Percentiles rank a stretch among this genome's conserved stretches.
Conservation (phyloP, 345 rosid species). For the Erodium maritimum region DNA sequence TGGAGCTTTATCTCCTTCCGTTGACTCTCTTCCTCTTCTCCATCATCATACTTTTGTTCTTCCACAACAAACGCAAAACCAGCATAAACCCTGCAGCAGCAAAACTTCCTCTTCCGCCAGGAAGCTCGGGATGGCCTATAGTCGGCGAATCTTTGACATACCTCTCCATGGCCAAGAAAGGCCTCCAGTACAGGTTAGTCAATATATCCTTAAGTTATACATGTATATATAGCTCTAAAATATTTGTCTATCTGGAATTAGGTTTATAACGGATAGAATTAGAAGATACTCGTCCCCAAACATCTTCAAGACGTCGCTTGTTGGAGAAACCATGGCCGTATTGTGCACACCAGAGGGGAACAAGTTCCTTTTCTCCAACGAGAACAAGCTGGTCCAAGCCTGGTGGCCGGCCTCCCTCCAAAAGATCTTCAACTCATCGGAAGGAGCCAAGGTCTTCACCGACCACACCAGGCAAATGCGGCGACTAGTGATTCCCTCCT, state of each 20-base stretch:
- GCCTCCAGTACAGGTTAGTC: neutral
- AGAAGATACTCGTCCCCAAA: neutral
- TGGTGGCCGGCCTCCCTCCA: slow-evolving; percentile 5
- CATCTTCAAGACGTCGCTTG: neutral
- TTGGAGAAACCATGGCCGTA: slow-evolving; percentile 1
- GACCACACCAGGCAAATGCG: no score
- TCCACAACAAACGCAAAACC: no score
- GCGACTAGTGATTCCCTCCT: no score
- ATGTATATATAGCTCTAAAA: no score
- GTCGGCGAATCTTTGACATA: slow-evolving; percentile 3
- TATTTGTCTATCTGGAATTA: no score
- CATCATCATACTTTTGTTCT: neutral
- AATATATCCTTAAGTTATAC: no score
- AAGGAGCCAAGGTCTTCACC: no score
- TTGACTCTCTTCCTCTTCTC: neutral
- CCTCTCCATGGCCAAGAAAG: neutral
- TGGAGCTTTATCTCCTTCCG: no score
- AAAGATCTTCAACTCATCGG: neutral
- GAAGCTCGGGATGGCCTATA: slow-evolving; percentile 4
- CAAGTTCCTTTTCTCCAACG: slow-evolving; percentile 10
- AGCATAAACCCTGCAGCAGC: neutral
- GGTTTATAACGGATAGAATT: no score
- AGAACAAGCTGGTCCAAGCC: slow-evolving; percentile 1
- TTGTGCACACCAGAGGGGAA: slow-evolving; percentile 3
- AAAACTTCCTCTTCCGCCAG: slow-evolving; percentile 3